phyloP scores from a whole-genome alignment of 805 yeast genomes.

The Jamesozyma rosinii region DNA sequence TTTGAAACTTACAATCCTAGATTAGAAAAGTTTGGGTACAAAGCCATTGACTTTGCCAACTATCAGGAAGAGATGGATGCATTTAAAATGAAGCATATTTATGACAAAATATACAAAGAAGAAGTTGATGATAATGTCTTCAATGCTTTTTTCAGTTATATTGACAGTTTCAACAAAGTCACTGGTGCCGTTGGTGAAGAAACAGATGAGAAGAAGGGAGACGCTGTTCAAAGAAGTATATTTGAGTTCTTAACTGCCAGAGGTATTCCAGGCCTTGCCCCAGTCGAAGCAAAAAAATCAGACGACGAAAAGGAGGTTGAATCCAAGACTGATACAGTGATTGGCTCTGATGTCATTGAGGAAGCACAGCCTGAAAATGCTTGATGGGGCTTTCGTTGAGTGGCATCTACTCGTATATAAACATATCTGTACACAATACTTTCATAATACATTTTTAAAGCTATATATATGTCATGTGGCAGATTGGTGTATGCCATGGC shows the following conservation, averaged over 20 bases:
- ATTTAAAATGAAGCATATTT: conserved; percentile 80
- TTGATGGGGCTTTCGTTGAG: too few species aligned
- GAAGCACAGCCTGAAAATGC: too few species aligned
- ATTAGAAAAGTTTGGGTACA: conserved; percentile 67
- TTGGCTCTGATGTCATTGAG: background rate
- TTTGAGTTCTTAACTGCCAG: conserved; percentile 37
- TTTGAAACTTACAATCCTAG: conserved; percentile 74
- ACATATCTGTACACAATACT: background rate
- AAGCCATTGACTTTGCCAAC: conserved; percentile 56
- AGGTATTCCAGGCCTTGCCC: conserved; percentile 28
- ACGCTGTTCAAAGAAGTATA: conserved; percentile 27
- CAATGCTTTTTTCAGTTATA: conserved; percentile 83
- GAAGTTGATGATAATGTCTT: conserved; percentile 82
- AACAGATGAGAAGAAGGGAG: conserved; percentile 24
- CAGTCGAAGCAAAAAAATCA: background rate
- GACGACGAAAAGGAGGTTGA: conserved; percentile 1
- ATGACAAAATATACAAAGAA: conserved; percentile 85
- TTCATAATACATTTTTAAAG: background rate
- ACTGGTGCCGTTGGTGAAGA: conserved; percentile 45
- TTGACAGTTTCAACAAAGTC: conserved; percentile 59
- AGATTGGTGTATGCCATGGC: too few species aligned
- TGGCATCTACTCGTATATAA: background rate
- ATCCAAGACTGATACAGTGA: too few species aligned
- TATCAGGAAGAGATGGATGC: conserved; percentile 66
- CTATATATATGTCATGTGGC: background rate